Conservation (phyloP, 2,329 filamentous ascomycete species). For the Botrytis cinerea region DNA sequence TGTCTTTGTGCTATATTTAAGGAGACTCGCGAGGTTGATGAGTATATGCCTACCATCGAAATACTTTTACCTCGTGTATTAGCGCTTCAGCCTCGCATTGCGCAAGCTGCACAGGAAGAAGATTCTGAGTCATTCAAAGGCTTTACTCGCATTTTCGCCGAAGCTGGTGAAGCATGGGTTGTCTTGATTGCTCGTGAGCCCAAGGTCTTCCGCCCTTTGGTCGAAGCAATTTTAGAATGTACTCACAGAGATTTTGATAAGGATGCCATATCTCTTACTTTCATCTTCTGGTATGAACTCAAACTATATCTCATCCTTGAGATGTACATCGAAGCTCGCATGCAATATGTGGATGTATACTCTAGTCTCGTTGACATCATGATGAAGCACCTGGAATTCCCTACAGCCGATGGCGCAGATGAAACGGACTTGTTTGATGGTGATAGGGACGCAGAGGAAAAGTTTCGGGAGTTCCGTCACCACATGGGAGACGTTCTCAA, state of each 20-base stretch:
- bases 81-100: conserved; percentile 73
- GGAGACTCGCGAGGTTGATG: conserved; percentile 92
- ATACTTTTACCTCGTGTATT: conserved; percentile 80
- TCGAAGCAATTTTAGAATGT: conserved; percentile 91
- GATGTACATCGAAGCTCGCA: conserved; percentile 78
- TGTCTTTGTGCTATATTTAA: conserved; percentile 89
- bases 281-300: conserved; percentile 97
- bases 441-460: conserved; percentile 93
- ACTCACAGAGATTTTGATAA: conserved; percentile 83
- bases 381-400: conserved; percentile 86
- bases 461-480: conserved; percentile 94
- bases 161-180: conserved; percentile 93
- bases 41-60: conserved; percentile 80
- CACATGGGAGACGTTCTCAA: conserved; percentile 98
- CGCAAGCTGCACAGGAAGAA: conserved; percentile 72
- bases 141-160: conserved; percentile 85
- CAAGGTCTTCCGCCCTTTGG: conserved; percentile 75
- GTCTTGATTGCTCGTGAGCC: conserved; percentile 86
- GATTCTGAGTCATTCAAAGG: conserved; percentile 86
- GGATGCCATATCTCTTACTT: conserved; percentile 91
- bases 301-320: conserved; percentile 95
- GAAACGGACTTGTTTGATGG: conserved; percentile 90
- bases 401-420: conserved; percentile 65
- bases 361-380: conserved; percentile 90
- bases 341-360: conserved; percentile 78